Evolutionary conservation across 2,329 filamentous ascomycete species (phyloP), one percentile per base, ranked within the genome.

Genomic region (Cadophora malorum): DNA sequence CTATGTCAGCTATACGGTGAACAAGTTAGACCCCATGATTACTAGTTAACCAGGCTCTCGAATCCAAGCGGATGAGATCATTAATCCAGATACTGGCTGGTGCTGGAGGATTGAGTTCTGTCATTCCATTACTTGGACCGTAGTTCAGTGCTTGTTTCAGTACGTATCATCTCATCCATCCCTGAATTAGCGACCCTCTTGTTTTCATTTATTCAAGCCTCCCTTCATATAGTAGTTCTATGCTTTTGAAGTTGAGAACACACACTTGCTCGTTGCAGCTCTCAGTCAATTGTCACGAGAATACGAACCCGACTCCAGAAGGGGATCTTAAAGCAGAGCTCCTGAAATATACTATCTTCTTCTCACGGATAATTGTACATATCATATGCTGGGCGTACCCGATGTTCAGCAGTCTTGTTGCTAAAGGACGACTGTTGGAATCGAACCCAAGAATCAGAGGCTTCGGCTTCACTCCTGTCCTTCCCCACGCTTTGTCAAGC

Each of bases 401-500:
- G 28, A 28, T 19, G 23, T 28, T n/a, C 28, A 55, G 14, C 8
- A 55, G 25, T 55, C 25, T 55, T 12, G 23, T 28, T 28, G 3
- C 16, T 55, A 4, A 28, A 33, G 16, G 28, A 31, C 31, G 12
- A 14, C 10, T 31, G 14, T 52, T 9, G 5, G 9, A 14, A 1
- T 52, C 49, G 49, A 28, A 5, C 16, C 16, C 41, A 16, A 45
- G 12, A 16, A 45, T 16, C 12, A 45, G 4, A 5, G 41, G 12
- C 12, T 19, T 45, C 41, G 41, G 41, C 41, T 45, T 45, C 41
- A 19, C 16, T 45, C 45, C 9, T 49, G 45, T 49, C 45, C 21
- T 59, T 59, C 35, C 55, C 55, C 55, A 59, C 31, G 55, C 52
- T 55, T 19, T 55, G 14, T 33, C 23, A 16, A 33, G 21, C 55